A percentile compares a stretch with the other conserved stretches of the same genome.
phyloP scores from a whole-genome alignment of 768 basidiomycete species.

The Pseudohyphozyma bogoriensis region DNA sequence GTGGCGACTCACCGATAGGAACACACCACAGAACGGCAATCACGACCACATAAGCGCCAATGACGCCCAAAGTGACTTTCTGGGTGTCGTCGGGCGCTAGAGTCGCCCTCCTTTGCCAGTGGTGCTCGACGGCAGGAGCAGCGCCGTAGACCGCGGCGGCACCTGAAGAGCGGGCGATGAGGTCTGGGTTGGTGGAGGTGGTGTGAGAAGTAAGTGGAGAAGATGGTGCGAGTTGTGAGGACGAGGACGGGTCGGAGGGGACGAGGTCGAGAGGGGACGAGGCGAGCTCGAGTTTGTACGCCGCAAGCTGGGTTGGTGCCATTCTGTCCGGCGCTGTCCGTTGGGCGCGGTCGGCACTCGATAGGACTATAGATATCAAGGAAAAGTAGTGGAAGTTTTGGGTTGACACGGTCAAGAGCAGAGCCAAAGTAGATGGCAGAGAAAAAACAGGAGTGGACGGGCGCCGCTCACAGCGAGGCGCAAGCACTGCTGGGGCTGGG shows the following conservation, averaged over 20 bases:
- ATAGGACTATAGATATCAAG: too few species aligned
- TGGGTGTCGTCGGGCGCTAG: constrained; percentile 17
- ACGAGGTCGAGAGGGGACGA: neutral
- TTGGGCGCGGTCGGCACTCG: too few species aligned
- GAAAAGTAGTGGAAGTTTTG: too few species aligned
- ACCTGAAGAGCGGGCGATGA: neutral
- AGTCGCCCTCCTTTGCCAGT: neutral
- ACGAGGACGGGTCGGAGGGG: neutral
- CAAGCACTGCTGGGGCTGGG: too few species aligned
- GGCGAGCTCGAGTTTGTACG: neutral
- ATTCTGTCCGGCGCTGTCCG: too few species aligned
- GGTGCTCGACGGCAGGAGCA: neutral
- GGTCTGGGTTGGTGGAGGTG: neutral
- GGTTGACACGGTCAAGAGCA: too few species aligned
- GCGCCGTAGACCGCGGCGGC: neutral
- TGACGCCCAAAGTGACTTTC: constrained; percentile 25
- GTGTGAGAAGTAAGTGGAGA: neutral
- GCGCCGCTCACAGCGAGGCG: too few species aligned
- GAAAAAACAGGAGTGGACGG: too few species aligned
- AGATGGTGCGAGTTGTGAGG: neutral
- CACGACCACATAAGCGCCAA: constrained; percentile 3
- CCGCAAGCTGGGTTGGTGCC: too few species aligned
- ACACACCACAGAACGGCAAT: constrained; percentile 19
- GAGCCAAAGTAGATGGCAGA: too few species aligned
- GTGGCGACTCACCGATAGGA: constrained; percentile 2